Percentiles rank a stretch among this genome's conserved stretches.
Evolutionary conservation across 2,329 filamentous ascomycete species (phyloP).

Genomic region (Dothistroma septosporum): DNA sequence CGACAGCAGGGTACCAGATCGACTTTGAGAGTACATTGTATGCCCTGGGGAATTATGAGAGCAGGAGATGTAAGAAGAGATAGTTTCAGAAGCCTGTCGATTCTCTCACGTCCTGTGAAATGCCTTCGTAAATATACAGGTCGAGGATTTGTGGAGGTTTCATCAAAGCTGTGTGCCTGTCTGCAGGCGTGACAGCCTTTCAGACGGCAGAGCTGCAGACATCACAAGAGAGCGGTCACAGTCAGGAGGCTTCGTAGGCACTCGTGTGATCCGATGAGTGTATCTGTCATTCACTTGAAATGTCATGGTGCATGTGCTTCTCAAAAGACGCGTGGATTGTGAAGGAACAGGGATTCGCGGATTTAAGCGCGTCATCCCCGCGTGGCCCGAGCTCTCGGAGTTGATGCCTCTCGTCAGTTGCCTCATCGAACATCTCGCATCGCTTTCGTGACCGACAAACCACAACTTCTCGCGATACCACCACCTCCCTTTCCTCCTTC

Average conservation of each 20-base stretch:
- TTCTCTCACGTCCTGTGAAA: too few species aligned
- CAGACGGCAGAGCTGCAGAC: too few species aligned
- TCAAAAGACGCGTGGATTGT: neutral
- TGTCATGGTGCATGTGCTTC: neutral
- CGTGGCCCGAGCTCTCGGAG: neutral
- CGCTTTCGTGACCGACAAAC: neutral
- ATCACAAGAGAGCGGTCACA: too few species aligned
- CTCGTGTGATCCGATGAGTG: too few species aligned
- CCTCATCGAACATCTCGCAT: neutral
- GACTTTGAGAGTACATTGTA: neutral
- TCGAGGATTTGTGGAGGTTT: too few species aligned
- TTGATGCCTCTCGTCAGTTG: neutral
- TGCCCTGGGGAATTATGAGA: neutral
- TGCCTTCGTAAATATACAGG: too few species aligned
- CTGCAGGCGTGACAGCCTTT: too few species aligned
- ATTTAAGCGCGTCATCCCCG: neutral
- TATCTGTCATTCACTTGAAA: too few species aligned
- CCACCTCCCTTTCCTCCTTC: neutral
- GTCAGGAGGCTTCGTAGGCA: too few species aligned
- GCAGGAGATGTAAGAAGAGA: too few species aligned
- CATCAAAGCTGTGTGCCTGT: too few species aligned
- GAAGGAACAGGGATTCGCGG: neutral
- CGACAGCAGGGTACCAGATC: neutral
- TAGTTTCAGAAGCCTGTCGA: too few species aligned
- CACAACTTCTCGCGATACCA: neutral